Percentiles rank a stretch among this genome's conserved stretches.
Conservation (phyloP, 2,329 filamentous ascomycete species). For the Cladosporium sp. region DNA sequence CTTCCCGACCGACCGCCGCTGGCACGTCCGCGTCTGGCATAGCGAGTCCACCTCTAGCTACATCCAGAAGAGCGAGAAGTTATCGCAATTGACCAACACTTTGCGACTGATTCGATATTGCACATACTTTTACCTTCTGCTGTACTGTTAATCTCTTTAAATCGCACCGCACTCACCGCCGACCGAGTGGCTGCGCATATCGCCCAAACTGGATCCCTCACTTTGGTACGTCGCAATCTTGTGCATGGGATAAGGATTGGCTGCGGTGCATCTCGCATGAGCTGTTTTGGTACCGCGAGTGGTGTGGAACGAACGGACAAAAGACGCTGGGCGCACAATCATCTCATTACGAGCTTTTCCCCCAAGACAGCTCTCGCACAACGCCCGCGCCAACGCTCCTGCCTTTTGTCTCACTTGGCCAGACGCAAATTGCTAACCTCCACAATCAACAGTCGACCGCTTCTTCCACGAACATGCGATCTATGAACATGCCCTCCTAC, state of each 20-base stretch:
- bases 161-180: not conserved
- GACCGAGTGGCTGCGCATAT: not conserved
- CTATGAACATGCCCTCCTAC: constrained; percentile 55
- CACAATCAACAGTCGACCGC: not conserved
- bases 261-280: not conserved
- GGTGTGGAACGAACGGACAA: too few relatives aligned
- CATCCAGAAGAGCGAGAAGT: not conserved
- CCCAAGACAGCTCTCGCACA: not conserved
- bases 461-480: constrained; percentile 43
- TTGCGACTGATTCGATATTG: not conserved
- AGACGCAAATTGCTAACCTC: not conserved
- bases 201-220: not conserved
- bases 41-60: not conserved
- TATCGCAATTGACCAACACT: not conserved
- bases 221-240: not conserved
- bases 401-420: not conserved
- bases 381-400: constrained; percentile 3
- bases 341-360: not conserved
- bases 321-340: not conserved
- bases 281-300: not conserved
- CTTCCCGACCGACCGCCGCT: constrained; percentile 8
- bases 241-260: not conserved
- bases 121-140: not conserved
- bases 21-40: not conserved
- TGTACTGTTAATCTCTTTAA: not conserved